phyloP scores from a whole-genome alignment of 352 stramenopile genomes.

The Aphanomyces stellatus region DNA sequence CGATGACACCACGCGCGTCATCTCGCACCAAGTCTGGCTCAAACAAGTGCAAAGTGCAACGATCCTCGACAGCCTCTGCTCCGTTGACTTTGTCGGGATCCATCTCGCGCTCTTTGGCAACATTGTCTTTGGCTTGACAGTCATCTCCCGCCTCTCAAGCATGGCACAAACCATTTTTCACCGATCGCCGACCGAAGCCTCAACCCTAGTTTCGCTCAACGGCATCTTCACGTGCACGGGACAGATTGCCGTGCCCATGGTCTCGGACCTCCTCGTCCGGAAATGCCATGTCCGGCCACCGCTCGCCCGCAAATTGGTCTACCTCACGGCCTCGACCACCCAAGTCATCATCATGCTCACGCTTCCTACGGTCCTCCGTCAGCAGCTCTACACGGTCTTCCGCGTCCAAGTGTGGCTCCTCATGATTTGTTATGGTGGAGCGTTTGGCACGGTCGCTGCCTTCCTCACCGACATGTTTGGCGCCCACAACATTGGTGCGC shows the following conservation, averaged over 20 bases:
- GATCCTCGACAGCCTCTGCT: background rate
- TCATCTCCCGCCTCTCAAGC: constrained; percentile 3
- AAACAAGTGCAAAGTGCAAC: background rate
- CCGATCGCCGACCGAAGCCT: constrained; percentile 27
- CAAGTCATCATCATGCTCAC: constrained; percentile 55
- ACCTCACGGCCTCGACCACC: constrained; percentile 35
- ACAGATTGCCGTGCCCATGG: constrained; percentile 32
- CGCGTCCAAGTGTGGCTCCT: constrained; percentile 54
- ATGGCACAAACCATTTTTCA: constrained; percentile 45
- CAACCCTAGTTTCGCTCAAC: constrained; percentile 42
- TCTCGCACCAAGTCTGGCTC: background rate
- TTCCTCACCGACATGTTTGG: constrained; percentile 25
- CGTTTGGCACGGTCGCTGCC: constrained; percentile 22
- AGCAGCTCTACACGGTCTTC: constrained; percentile 49
- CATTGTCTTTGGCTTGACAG: constrained; percentile 14
- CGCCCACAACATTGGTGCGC: constrained; percentile 20
- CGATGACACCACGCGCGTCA: background rate
- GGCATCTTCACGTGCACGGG: constrained; percentile 45
- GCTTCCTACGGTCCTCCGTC: constrained; percentile 48
- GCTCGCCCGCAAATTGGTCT: constrained; percentile 38
- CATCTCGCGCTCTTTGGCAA: constrained; percentile 17
- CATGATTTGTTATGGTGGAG: constrained; percentile 26
- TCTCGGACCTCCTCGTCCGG: constrained; percentile 34
- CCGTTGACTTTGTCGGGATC: constrained; percentile 7
- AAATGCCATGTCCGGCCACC: constrained; percentile 38